A percentile compares a stretch with the other conserved stretches of the same genome.
Evolutionary conservation across 1,139 yeast species (phyloP).

Genomic region (Citeromyces hawaiiensis): DNA sequence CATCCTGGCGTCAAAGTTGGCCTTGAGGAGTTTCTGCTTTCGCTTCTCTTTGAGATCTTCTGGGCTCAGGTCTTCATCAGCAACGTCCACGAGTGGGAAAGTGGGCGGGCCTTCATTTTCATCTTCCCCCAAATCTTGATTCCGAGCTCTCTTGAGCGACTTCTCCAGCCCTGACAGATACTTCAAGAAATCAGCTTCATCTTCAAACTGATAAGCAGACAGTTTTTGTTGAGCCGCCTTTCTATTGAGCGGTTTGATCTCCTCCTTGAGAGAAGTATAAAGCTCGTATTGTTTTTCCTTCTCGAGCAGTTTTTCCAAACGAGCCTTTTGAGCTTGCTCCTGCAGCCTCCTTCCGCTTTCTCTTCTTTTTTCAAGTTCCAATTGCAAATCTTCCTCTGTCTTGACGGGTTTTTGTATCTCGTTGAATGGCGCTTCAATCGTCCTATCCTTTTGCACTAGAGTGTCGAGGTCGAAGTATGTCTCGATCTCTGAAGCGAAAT

Average conservation of each 20-base stretch:
- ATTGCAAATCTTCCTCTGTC: slow-evolving; percentile 68
- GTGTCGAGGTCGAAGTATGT: slow-evolving; percentile 44
- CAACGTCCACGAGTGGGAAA: slow-evolving; percentile 72
- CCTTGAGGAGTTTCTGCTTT: slow-evolving; percentile 68
- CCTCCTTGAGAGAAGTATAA: slow-evolving; percentile 43
- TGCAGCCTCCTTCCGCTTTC: slow-evolving; percentile 85
- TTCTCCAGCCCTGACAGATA: slow-evolving; percentile 56
- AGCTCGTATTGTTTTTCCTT: slow-evolving; percentile 75
- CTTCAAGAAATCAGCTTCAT: slow-evolving; percentile 56
- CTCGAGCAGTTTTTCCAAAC: slow-evolving; percentile 67
- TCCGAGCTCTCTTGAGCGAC: slow-evolving; percentile 54
- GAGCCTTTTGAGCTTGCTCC: slow-evolving; percentile 80
- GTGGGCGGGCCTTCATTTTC: slow-evolving; percentile 39
- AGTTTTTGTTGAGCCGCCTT: slow-evolving; percentile 34
- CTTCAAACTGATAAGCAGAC: slow-evolving; percentile 68
- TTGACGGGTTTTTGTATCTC: slow-evolving; percentile 55
- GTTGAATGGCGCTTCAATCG: slow-evolving; percentile 72
- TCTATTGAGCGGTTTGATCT: slow-evolving; percentile 31
- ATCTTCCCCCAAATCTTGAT: slow-evolving; percentile 42
- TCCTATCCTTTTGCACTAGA: slow-evolving; percentile 55
- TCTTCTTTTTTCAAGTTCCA: slow-evolving; percentile 66
- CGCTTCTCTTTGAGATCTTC: slow-evolving; percentile 82
- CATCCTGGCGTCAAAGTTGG: slow-evolving; percentile 79
- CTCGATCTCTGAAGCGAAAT: slow-evolving; percentile 54
- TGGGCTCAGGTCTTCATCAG: slow-evolving; percentile 71